Evolutionary conservation across 345 rosid species (phyloP).

Genomic region (Eucalyptus decipiens): DNA sequence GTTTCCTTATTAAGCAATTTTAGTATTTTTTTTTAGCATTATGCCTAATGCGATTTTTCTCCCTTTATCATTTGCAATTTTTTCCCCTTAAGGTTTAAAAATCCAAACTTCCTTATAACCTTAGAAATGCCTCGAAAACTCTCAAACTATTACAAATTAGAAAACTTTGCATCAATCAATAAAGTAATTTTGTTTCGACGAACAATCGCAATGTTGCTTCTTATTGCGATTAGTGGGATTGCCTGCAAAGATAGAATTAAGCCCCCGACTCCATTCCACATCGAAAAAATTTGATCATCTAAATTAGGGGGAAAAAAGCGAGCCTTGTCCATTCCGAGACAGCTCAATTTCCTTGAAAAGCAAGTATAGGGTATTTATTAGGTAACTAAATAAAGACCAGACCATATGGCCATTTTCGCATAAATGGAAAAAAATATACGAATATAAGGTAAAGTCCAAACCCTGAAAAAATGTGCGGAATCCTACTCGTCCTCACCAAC

Average conservation of each 20-base stretch:
- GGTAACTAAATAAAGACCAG: background rate
- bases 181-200: background rate
- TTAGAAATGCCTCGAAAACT: background rate
- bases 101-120: background rate
- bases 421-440: background rate
- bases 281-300: too few relatives aligned
- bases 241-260: background rate
- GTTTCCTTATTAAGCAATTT: background rate
- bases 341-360: background rate
- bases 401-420: background rate
- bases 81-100: background rate
- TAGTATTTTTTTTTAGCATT: background rate
- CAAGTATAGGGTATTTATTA: background rate
- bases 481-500: background rate
- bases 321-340: background rate
- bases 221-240: background rate
- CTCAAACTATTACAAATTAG: background rate
- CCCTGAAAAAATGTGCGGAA: background rate
- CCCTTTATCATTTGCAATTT: background rate
- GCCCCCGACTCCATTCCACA: background rate
- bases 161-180: background rate
- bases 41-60: background rate
- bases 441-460: background rate
- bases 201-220: background rate
- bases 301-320: background rate